Percentiles rank a stretch among this genome's conserved stretches.
These are phyloP conservation scores for Sordariomycetes sp. DNA, from an alignment of 2,329 filamentous ascomycete genomes.

Conservation along the genomic window DNA sequence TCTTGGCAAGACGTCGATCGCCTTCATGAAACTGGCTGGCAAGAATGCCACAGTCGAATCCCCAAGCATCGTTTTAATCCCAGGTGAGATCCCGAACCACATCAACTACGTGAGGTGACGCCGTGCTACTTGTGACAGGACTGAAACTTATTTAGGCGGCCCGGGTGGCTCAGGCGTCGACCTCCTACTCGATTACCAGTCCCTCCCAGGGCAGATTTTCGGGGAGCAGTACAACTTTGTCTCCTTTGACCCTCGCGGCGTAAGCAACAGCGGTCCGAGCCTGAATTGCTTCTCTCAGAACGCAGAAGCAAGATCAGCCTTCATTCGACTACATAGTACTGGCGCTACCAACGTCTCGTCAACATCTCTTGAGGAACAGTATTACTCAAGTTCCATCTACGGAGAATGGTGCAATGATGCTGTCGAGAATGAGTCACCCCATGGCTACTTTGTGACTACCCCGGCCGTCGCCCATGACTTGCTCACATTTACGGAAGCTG, in stretches of 20 bases:
- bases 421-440: constrained; percentile 12
- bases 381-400: constrained; percentile 18
- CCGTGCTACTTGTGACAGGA: constrained; percentile 2
- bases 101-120: background rate
- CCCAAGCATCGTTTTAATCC: constrained; percentile 15
- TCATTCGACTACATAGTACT: constrained; percentile 13
- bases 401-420: constrained; percentile 21
- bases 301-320: constrained; percentile 15
- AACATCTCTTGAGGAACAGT: constrained; percentile 16
- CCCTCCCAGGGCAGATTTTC: constrained; percentile 14
- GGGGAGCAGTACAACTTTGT: constrained; percentile 31
- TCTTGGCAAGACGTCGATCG: constrained; percentile 16
- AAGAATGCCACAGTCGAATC: constrained; percentile 18
- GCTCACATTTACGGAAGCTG: constrained; percentile 18
- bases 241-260: constrained; percentile 30
- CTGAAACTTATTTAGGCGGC: constrained; percentile 17
- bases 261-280: constrained; percentile 20
- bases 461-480: constrained; percentile 17
- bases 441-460: constrained; percentile 21
- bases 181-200: constrained; percentile 11
- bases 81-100: constrained; percentile 12
- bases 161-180: constrained; percentile 25
- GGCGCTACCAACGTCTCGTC: constrained; percentile 17
- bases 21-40: constrained; percentile 18
- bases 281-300: constrained; percentile 20